Percentiles rank a stretch among this genome's conserved stretches.
These are phyloP conservation scores for Phaeoacremonium minimum DNA, from an alignment of 2,329 filamentous ascomycete species.

Conservation along the genomic window DNA sequence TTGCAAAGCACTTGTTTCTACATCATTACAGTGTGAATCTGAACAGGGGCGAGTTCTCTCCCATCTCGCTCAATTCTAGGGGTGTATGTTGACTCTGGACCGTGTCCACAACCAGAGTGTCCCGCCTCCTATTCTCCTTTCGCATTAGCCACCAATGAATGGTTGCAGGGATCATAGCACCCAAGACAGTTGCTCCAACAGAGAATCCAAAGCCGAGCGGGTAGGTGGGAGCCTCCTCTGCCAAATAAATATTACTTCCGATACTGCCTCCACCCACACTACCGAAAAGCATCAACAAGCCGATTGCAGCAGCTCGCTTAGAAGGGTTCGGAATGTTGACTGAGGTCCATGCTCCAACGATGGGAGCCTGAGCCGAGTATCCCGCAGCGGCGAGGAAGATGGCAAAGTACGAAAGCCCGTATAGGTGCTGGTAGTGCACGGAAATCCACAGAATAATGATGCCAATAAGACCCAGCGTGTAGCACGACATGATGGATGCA, in stretches of 20 bases:
- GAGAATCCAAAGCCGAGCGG: slow-evolving; percentile 13
- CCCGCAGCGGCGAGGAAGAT: slow-evolving; percentile 16
- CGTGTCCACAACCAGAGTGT: slow-evolving; percentile 2
- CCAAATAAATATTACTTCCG: slow-evolving; percentile 15
- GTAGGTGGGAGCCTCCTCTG: slow-evolving; percentile 13
- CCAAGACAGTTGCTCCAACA: slow-evolving; percentile 10
- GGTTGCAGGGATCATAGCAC: slow-evolving; percentile 8
- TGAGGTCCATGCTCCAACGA: slow-evolving; percentile 10
- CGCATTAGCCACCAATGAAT: slow-evolving; percentile 8
- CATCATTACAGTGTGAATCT: slow-evolving; percentile 5
- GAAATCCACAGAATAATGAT: slow-evolving; percentile 14
- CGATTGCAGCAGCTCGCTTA: slow-evolving; percentile 15
- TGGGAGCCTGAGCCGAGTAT: slow-evolving; percentile 10
- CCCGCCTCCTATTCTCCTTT: slow-evolving; percentile 9
- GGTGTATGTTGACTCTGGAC: slow-evolving; percentile 6
- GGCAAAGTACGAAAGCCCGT: slow-evolving; percentile 15
- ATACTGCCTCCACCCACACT: slow-evolving; percentile 9
- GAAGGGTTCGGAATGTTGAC: slow-evolving; percentile 14
- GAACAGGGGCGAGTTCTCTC: slow-evolving; percentile 10
- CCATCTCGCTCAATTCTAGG: slow-evolving; percentile 8
- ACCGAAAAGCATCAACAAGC: slow-evolving; percentile 13
- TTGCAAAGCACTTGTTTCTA: too few species aligned
- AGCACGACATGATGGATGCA: slow-evolving; percentile 12
- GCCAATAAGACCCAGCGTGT: slow-evolving; percentile 12
- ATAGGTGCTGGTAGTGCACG: slow-evolving; percentile 11